Base-by-base conservation (phyloP, 306 rosid species). In the Cicer bijugum region DNA sequence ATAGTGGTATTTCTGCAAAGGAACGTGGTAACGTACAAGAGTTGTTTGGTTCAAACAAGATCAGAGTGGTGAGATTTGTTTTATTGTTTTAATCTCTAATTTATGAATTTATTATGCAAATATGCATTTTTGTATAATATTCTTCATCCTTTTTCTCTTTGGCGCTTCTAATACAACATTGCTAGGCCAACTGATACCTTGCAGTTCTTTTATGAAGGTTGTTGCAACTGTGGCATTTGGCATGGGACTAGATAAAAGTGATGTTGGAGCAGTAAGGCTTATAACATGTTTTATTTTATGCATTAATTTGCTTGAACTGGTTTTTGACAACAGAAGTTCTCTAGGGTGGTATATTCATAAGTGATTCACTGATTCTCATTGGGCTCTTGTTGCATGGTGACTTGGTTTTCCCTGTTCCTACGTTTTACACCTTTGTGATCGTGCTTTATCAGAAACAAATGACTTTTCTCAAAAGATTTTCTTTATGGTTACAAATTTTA, bases 141-240 rank as follows among this genome's bases (percentile, higher is more conserved):
- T 71, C 59, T 67, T 45, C 64, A 35, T 63, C 57, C 45, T 67
- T 68, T 3, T 42, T 73, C 19, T 63, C 66, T 23, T 83, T 81
- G 76, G 61, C 47, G 33, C 74, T 67, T 79, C 40, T 9, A 39
- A 40, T 71, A 40, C 57, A 47, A 48, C 51, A 75, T 73, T 67
- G 55, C 43, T 50, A 44, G 67, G 68, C 75, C 63, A 42, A 59
- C 52, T 85, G 28, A 77, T 66, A 53, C 56, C 77, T 81, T 53
- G 69, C 73, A 51, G 19, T 61, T 81, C 81, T 82, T 80, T 51
- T 50, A 70, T 66, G 77, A 78, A 91, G 97, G 96, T 94, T 78
- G 97, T 94, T 77, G 98, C 98, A 78, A 94, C 98, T 69, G 96
- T 94, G 83, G 97, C 98, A 51, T 94, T 94, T 81, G 98, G 98